These are phyloP conservation scores for Umbelopsis vinacea DNA, from an alignment of 192 early-diverging fungal genomes.

Conservation along the genomic window DNA sequence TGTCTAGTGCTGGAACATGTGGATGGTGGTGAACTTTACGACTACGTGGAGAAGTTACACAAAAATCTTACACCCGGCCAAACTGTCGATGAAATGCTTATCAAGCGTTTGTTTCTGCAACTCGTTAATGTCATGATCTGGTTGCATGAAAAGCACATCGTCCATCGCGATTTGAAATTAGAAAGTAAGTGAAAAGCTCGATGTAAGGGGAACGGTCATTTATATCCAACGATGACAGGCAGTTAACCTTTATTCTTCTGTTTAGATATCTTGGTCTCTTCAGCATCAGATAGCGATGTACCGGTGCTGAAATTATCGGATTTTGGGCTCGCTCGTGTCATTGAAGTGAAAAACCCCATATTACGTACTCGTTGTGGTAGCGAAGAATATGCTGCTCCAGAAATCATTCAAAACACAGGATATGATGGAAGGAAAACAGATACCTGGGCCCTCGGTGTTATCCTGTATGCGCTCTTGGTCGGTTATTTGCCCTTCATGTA, in stretches of 20 bases:
- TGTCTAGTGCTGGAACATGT: conserved; percentile 77
- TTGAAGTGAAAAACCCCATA: conserved; percentile 46
- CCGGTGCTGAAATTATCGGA: conserved; percentile 66
- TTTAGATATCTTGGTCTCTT: conserved; percentile 48
- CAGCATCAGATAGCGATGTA: conserved; percentile 22
- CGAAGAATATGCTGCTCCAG: conserved; percentile 80
- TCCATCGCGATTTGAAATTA: conserved; percentile 68
- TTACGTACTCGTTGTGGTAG: conserved; percentile 69
- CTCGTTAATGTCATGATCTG: conserved; percentile 60
- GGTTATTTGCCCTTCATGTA: conserved; percentile 80
- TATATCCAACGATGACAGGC: background rate
- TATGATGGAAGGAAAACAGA: conserved; percentile 77
- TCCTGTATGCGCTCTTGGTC: conserved; percentile 76
- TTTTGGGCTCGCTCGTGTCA: conserved; percentile 61
- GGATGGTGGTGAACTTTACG: conserved; percentile 76
- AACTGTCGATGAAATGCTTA: conserved; percentile 48
- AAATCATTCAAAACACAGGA: conserved; percentile 61
- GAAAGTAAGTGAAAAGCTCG: conserved; percentile 54
- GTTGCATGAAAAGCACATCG: conserved; percentile 66
- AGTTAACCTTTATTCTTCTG: conserved; percentile 6
- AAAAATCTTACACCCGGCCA: conserved; percentile 26
- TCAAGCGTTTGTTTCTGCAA: conserved; percentile 61
- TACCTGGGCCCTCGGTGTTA: conserved; percentile 81
- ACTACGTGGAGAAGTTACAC: conserved; percentile 58
- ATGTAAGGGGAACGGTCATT: background rate